These are phyloP conservation scores for Colletotrichum gloeosporioides DNA, from an alignment of 2,329 filamentous ascomycete species.

Conservation along the genomic window DNA sequence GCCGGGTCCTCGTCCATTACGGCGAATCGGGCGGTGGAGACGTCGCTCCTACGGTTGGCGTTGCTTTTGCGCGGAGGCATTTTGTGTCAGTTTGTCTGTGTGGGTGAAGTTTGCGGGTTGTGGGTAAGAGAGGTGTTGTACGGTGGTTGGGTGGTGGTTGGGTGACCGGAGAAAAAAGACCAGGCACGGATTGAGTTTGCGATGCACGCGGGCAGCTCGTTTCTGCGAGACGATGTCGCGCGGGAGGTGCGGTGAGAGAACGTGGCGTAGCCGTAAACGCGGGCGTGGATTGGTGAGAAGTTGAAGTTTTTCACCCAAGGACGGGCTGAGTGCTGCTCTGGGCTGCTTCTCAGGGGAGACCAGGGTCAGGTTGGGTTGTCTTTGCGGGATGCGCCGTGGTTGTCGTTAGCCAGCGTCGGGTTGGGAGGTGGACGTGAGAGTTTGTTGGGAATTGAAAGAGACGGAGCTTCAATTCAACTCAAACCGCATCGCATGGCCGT, in stretches of 20 bases:
- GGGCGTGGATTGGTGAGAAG: background rate
- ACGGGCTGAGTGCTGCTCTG: no score
- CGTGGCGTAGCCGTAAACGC: background rate
- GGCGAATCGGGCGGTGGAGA: slow-evolving; percentile 50
- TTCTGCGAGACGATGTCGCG: background rate
- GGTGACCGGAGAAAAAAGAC: background rate
- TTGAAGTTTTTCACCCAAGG: slow-evolving; percentile 4
- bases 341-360: background rate
- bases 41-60: slow-evolving; percentile 47
- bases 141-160: background rate
- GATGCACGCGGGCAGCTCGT: background rate
- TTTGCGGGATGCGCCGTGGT: background rate
- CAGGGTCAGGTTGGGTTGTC: background rate
- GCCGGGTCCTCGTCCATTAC: slow-evolving; percentile 44
- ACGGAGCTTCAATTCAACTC: no score
- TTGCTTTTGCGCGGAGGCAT: slow-evolving; percentile 66
- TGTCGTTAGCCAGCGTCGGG: background rate
- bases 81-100: background rate
- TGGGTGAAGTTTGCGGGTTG: background rate
- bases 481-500: background rate
- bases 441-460: background rate
- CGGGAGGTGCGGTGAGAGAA: background rate
- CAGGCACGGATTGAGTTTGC: background rate
- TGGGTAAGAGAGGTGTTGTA: background rate
- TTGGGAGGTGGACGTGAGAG: background rate